These are phyloP conservation scores for Phytophthora agathidicida DNA, from an alignment of 352 stramenopile species.

Conservation along the genomic window DNA sequence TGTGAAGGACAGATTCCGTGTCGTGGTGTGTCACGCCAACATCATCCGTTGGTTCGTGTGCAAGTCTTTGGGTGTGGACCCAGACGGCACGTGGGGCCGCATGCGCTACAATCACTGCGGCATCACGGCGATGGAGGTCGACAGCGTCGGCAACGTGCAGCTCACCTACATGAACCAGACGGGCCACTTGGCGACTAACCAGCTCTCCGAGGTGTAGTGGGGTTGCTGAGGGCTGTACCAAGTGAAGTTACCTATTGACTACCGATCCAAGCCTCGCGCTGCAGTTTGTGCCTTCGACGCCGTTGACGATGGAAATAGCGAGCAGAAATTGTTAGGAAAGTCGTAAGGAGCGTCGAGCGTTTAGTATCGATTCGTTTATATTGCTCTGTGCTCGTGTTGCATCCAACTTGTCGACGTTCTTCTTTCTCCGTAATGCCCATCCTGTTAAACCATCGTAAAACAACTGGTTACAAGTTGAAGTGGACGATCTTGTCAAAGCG, in stretches of 20 bases:
- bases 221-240: background rate
- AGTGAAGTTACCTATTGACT: slow-evolving; percentile 15
- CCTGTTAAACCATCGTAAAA: slow-evolving; percentile 1
- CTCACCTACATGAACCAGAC: slow-evolving; percentile 72
- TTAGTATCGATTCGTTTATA: slow-evolving; percentile 14
- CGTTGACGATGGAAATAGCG: slow-evolving; percentile 1
- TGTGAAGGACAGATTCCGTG: slow-evolving; percentile 55
- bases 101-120: slow-evolving; percentile 79
- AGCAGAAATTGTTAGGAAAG: slow-evolving; percentile 2
- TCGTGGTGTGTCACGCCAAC: slow-evolving; percentile 74
- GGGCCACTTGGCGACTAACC: slow-evolving; percentile 54
- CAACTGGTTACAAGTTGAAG: slow-evolving; percentile 10
- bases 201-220: slow-evolving; percentile 65
- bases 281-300: slow-evolving; percentile 2
- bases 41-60: slow-evolving; percentile 80
- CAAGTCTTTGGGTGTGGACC: slow-evolving; percentile 65
- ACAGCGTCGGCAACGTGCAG: slow-evolving; percentile 75
- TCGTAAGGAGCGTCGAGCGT: background rate
- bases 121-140: slow-evolving; percentile 65
- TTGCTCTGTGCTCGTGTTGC: background rate
- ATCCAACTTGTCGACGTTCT: background rate
- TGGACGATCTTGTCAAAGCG: slow-evolving; percentile 4
- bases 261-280: background rate
- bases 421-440: background rate
- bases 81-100: slow-evolving; percentile 68